Evolutionary conservation across 208 protist genomes (phyloP).

Genomic region (Acanthamoeba rhysodes): DNA sequence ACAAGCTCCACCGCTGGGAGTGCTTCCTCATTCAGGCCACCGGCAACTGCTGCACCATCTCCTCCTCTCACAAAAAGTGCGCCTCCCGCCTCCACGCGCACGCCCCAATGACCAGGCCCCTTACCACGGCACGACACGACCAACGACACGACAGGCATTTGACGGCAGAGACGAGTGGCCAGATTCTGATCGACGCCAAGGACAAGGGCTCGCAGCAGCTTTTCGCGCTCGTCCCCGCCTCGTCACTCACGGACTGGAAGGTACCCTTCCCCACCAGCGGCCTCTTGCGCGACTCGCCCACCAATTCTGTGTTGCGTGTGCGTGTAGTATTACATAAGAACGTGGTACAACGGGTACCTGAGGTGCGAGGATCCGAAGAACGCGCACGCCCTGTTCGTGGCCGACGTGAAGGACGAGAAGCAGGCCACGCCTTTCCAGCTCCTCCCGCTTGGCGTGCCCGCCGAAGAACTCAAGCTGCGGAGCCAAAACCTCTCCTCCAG

Average conservation of each 20-base stretch:
- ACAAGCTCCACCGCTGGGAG: slow-evolving; percentile 27
- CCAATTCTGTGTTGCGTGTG: background rate
- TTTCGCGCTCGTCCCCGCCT: slow-evolving; percentile 22
- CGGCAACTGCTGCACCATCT: slow-evolving; percentile 62
- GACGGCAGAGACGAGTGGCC: slow-evolving; percentile 15
- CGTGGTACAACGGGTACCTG: slow-evolving; percentile 46
- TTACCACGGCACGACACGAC: background rate
- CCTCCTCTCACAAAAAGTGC: slow-evolving; percentile 4
- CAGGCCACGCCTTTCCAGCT: slow-evolving; percentile 31
- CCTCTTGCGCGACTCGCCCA: background rate
- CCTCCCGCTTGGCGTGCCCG: slow-evolving; percentile 42
- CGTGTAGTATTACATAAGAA: background rate
- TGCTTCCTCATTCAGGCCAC: slow-evolving; percentile 44
- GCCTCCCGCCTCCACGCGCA: background rate
- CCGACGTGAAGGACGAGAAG: slow-evolving; percentile 26
- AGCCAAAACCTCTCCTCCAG: slow-evolving; percentile 25
- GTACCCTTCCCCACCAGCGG: background rate
- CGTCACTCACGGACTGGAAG: slow-evolving; percentile 28
- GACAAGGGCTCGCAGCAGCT: slow-evolving; percentile 50
- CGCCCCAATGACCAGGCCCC: background rate
- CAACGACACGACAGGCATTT: background rate
- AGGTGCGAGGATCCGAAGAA: slow-evolving; percentile 13
- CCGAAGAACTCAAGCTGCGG: background rate
- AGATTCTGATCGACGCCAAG: slow-evolving; percentile 32
- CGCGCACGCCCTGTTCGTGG: slow-evolving; percentile 9